Base-by-base conservation (phyloP, 805 yeast species). In the Candida sonorensis region DNA sequence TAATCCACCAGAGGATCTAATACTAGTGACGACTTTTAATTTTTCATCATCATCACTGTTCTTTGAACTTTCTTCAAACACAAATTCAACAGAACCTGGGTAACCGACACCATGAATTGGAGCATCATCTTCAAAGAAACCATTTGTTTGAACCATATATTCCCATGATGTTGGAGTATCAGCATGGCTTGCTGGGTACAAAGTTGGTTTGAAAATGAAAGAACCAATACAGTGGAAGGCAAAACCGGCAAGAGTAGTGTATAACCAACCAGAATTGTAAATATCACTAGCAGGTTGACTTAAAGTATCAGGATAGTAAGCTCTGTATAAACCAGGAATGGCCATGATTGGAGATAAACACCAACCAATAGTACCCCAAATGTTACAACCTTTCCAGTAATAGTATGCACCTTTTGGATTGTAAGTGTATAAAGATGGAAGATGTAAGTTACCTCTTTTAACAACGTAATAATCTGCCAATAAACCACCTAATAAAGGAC, bases 281-380 rank as follows among this genome's bases (percentile, higher is more conserved):
- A 47, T 49, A 30, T 47, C 34, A 18, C 41, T 34, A 11, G 51
- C 50, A 18, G 31, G 12, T 11, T 36, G 38, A 10, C 44, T 26
- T 17, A 44, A 26, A 9, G 34, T 21, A 3, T 32, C 32, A 3
- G 51, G 37, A 17, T 48, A 40, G 27, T 45, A 45, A 15, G 55
- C 48, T 14, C 49, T 43, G 34, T 51, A 53, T 17, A 52, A 35
- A 19, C 57, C 56, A 7, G 54, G 55, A 26, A 52, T 51, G n/a
- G 49, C 53, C 14, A 49, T 35, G 3, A 45, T 25, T 10, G 49
- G 55, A 31, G 38, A 42, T 12, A 35, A 26, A 23, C 22, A 36
- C 51, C 49, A 48, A 22, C 38, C 42, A 7, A 26, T 25, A 17
- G 19, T 38, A 12, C 35, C 53, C 48, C 37, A 34, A 4, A 38